A percentile compares a stretch with the other conserved stretches of the same genome.
phyloP scores from a whole-genome alignment of 441 rosid genomes.

The Croton setiger region DNA sequence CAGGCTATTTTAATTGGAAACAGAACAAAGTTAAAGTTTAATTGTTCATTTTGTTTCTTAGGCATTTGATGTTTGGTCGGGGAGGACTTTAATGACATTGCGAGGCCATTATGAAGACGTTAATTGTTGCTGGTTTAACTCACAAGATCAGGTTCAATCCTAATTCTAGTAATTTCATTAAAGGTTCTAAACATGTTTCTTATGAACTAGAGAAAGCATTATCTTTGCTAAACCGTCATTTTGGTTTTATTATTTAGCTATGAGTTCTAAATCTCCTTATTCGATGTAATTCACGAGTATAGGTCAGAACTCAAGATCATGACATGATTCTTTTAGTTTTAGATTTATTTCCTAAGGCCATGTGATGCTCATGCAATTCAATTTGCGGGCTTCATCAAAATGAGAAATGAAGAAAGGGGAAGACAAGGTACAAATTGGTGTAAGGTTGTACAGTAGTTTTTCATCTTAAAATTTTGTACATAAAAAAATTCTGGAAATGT shows the following conservation, averaged over 20 bases:
- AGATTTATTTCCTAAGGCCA: neutral
- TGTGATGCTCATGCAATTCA: neutral
- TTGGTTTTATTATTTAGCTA: neutral
- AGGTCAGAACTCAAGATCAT: conserved; percentile 4
- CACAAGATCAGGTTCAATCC: conserved; percentile 69
- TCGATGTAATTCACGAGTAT: neutral
- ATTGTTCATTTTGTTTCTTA: conserved; percentile 27
- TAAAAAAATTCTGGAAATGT: neutral
- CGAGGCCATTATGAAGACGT: conserved; percentile 79
- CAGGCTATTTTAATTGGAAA: conserved; percentile 2
- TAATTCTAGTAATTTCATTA: conserved; percentile 6
- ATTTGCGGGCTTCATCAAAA: neutral
- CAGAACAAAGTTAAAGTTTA: neutral
- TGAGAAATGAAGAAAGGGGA: neutral
- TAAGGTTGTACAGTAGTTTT: neutral
- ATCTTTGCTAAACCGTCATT: neutral
- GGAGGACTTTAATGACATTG: conserved; percentile 48
- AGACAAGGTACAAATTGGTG: neutral
- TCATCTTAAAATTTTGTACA: neutral
- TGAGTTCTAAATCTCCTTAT: neutral
- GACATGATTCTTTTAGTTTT: neutral
- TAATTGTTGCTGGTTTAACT: conserved; percentile 75
- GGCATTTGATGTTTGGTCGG: conserved; percentile 88
- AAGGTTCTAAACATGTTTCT: neutral
- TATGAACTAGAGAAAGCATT: neutral